Base-by-base conservation (phyloP, 2,329 filamentous ascomycete species). In the Exophiala spinifera region DNA sequence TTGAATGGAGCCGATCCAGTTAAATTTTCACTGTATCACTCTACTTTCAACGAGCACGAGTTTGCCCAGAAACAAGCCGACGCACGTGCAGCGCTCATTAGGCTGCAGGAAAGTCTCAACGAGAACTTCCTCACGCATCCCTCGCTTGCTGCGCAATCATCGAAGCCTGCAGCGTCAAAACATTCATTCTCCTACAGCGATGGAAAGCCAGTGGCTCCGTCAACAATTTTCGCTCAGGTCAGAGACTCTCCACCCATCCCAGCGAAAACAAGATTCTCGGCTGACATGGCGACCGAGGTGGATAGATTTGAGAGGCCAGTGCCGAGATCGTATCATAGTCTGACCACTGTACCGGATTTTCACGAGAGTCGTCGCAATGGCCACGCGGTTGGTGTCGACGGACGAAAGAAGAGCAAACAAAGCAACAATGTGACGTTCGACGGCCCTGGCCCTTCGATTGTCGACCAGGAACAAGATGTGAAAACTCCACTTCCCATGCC, bases 21-120 rank as follows among this genome's bases (percentile, higher is more conserved):
- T 3, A 40, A 20, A 15, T 21, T 28, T 13, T 20, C 31, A 7
- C 8, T 34, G 15, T 55, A 55, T 25, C 20, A 49, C 10, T 55
- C 57, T n/a, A 57, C 55, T 1, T 62, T 64, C 37, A 51, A 64
- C 46, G 61, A 64, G 44, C 49, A 31, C 8, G 60, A 59, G 36
- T 62, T 61, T 46, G 50, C 57, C 19, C 59, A 58, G 34, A 64
- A 64, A 51, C 61, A 64, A 49, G 60, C 58, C 31, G 55, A 64
- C 39, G 61, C 61, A 19, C 56, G 59, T 20, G 61, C 59, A 28
- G 61, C 61, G 28, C 49, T 64, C 31, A 48, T 64, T 20, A 53
- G 58, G 37, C 60, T 64, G 17, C 61, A 64, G 25, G 42, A 62
- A 33, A 64, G 61, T 44, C 48, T 64, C 42, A 59, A 64, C 34